phyloP scores from a whole-genome alignment of 2,329 filamentous ascomycete species.

The Hymenoscyphus salicellus region DNA sequence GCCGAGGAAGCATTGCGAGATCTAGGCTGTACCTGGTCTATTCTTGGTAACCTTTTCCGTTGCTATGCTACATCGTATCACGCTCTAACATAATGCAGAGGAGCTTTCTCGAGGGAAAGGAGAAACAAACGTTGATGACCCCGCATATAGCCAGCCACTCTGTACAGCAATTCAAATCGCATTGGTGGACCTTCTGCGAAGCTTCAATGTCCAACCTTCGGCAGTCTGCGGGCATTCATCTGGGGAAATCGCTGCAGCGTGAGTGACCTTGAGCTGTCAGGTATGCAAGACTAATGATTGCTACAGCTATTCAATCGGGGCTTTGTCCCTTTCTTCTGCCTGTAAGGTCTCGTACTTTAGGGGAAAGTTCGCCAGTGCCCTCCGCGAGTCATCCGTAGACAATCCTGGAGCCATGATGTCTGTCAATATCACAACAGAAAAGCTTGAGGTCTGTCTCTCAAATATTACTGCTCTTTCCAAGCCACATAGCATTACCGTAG shows the following conservation, averaged over 20 bases:
- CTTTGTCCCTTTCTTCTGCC: slow-evolving; percentile 17
- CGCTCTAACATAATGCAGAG: not conserved
- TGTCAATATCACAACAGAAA: slow-evolving; percentile 38
- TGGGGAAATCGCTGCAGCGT: slow-evolving; percentile 39
- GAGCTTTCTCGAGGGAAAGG: not conserved
- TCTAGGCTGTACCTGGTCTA: slow-evolving; percentile 1
- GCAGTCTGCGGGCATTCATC: slow-evolving; percentile 32
- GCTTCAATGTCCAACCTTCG: slow-evolving; percentile 18
- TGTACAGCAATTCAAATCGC: slow-evolving; percentile 29
- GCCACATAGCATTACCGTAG: slow-evolving; percentile 33
- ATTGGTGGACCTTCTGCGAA: slow-evolving; percentile 23
- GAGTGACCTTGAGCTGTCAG: slow-evolving; percentile 2
- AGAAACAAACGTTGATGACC: not conserved
- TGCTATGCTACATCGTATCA: not conserved
- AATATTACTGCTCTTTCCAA: slow-evolving; percentile 2
- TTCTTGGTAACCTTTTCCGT: not conserved
- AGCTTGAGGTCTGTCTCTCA: not conserved
- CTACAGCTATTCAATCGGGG: slow-evolving; percentile 17
- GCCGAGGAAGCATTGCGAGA: not conserved
- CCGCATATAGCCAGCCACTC: slow-evolving; percentile 16
- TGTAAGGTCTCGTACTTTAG: slow-evolving; percentile 18
- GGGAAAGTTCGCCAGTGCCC: slow-evolving; percentile 20
- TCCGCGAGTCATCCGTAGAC: not conserved
- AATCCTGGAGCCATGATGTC: slow-evolving; percentile 51
- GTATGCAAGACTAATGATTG: not conserved